Conservation (phyloP, 208 protist genomes). For the Leishmania lainsoni region DNA sequence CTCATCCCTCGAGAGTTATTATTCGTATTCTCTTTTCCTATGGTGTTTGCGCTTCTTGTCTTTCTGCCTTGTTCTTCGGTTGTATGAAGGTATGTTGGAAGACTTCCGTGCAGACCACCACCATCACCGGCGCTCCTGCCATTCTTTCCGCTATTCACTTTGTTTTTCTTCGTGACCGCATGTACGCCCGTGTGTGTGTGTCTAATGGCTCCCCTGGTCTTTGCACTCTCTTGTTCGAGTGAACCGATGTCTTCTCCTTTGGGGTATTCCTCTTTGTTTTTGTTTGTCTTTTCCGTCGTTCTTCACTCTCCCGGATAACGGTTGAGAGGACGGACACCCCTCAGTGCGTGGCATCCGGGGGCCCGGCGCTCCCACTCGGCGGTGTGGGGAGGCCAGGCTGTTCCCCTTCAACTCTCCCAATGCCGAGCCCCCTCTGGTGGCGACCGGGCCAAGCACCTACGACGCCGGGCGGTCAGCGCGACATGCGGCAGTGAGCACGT, state of each 20-base stretch:
- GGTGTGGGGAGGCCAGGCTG: no score
- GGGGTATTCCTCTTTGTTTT: neutral
- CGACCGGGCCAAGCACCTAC: no score
- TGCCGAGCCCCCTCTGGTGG: no score
- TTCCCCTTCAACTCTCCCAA: no score
- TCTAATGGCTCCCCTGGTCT: no score
- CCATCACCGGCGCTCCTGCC: neutral
- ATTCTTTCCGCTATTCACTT: neutral
- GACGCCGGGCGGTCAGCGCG: no score
- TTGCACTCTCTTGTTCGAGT: neutral
- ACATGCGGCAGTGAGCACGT: no score
- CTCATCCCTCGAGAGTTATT: neutral
- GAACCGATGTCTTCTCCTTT: neutral
- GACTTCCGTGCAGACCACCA: neutral
- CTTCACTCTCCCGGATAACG: neutral
- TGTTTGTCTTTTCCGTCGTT: constrained; percentile 10
- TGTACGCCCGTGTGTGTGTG: neutral
- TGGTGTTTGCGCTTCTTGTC: neutral
- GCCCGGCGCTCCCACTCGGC: neutral
- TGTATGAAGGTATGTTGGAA: neutral
- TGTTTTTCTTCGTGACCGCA: neutral
- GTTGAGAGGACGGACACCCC: no score
- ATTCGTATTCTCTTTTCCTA: neutral
- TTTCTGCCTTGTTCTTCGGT: neutral
- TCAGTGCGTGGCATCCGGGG: no score